These are phyloP conservation scores for Solanum sitiens DNA, from an alignment of 257 asterid species.

Conservation along the genomic window DNA sequence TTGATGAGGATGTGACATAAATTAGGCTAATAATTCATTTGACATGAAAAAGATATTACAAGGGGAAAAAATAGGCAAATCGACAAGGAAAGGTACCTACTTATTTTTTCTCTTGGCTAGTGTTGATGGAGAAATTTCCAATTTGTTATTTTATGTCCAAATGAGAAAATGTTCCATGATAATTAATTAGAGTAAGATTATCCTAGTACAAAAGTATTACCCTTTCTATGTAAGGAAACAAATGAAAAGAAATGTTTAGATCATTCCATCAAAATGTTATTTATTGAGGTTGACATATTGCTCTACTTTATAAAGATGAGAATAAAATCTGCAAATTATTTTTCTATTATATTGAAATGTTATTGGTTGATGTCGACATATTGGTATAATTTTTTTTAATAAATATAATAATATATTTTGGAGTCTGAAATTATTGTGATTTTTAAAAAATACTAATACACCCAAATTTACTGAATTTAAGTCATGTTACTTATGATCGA, in stretches of 20 bases:
- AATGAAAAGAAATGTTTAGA: neutral
- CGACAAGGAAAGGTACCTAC: neutral
- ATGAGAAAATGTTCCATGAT: neutral
- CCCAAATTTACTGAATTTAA: neutral
- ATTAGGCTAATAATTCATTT: neutral
- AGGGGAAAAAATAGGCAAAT: neutral
- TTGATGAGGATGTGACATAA: neutral
- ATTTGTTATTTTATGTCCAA: neutral
- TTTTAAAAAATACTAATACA: too few species aligned
- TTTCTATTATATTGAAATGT: too few species aligned
- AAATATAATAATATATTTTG: too few species aligned
- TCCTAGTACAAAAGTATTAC: neutral
- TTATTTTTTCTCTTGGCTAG: neutral
- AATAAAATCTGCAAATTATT: neutral
- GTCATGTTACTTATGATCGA: neutral
- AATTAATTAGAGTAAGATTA: neutral
- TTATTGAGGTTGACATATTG: neutral
- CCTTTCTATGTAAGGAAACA: neutral
- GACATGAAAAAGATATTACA: neutral
- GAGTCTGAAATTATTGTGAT: neutral
- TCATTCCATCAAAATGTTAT: neutral
- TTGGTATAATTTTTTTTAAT: neutral
- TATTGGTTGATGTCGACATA: neutral
- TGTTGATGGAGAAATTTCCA: neutral
- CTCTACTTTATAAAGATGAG: neutral